Evolutionary conservation across 495 filamentous ascomycete species (phyloP).

Genomic region (Extremus antarcticus): DNA sequence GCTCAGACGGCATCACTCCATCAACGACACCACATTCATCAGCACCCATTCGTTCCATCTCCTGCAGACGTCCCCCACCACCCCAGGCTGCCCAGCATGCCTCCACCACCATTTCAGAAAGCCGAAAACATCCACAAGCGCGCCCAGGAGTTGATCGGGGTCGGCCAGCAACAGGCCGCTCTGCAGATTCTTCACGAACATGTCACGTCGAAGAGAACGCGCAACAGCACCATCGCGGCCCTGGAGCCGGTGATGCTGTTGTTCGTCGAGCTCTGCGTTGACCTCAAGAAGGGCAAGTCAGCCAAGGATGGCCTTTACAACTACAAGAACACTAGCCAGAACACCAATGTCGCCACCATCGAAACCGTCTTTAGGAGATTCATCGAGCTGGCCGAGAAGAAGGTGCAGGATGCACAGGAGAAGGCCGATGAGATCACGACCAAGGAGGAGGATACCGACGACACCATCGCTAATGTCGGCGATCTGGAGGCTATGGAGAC

Average conservation of each 20-base stretch:
- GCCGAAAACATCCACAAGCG: slow-evolving; percentile 99
- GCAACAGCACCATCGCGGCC: slow-evolving; percentile 92
- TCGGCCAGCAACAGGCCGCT: slow-evolving; percentile 84
- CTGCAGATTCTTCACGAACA: slow-evolving; percentile 95
- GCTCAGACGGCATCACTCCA: neutral
- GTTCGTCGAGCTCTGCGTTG: slow-evolving; percentile 91
- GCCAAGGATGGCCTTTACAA: slow-evolving; percentile 98
- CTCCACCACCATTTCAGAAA: slow-evolving; percentile 90
- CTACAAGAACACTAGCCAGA: slow-evolving; percentile 99
- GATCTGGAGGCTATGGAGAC: slow-evolving; percentile 96
- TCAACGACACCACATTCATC: neutral
- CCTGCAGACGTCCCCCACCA: neutral
- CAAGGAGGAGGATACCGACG: slow-evolving; percentile 38
- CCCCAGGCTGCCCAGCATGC: slow-evolving; percentile 53
- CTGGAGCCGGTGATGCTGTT: slow-evolving; percentile 97
- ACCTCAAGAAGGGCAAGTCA: slow-evolving; percentile 91
- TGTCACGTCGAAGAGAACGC: slow-evolving; percentile 92
- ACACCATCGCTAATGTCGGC: slow-evolving; percentile 54
- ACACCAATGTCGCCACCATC: slow-evolving; percentile 96
- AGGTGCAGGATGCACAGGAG: slow-evolving; percentile 90
- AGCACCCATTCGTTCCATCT: neutral
- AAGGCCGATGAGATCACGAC: slow-evolving; percentile 81
- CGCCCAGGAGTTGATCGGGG: slow-evolving; percentile 95
- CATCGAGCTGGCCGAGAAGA: slow-evolving; percentile 90
- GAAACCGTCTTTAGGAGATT: slow-evolving; percentile 95